Evolutionary conservation across 768 basidiomycete species (phyloP).

Genomic region (Fomitopsis serialis): DNA sequence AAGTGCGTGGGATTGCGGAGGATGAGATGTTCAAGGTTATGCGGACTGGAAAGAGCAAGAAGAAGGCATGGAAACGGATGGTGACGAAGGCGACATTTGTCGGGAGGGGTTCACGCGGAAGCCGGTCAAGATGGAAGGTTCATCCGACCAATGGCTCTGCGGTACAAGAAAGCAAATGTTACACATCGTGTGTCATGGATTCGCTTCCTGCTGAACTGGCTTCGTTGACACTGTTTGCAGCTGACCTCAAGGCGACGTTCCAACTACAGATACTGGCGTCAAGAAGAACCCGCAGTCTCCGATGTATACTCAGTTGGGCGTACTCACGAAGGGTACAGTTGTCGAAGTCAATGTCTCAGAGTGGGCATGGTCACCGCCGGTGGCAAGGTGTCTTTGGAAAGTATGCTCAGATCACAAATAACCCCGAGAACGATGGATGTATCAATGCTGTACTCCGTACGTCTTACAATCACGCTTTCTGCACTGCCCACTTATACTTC

Average conservation of each 20-base stretch:
- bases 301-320: slow-evolving; percentile 94
- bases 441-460: slow-evolving; percentile 89
- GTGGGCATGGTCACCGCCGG: slow-evolving; percentile 93
- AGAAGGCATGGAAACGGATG: slow-evolving; percentile 98
- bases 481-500: no score
- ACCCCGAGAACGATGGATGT: slow-evolving; percentile 95
- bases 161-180: slow-evolving; percentile 97
- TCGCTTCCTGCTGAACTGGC: not conserved
- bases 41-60: slow-evolving; percentile 95
- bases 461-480: slow-evolving; percentile 26
- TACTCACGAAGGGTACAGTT: slow-evolving; percentile 97
- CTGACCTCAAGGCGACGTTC: slow-evolving; percentile 97
- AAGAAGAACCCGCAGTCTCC: slow-evolving; percentile 99
- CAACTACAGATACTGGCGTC: slow-evolving; percentile 93
- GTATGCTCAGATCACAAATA: slow-evolving; percentile 92
- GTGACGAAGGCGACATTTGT: slow-evolving; percentile 99
- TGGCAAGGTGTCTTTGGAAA: slow-evolving; percentile 94
- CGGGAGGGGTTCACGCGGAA: slow-evolving; percentile 97
- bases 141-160: slow-evolving; percentile 93
- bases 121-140: slow-evolving; percentile 99
- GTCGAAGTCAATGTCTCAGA: slow-evolving; percentile 99
- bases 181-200: slow-evolving; percentile 78
- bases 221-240: slow-evolving; percentile 33
- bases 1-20: slow-evolving; percentile 96
- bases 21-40: slow-evolving; percentile 99